Percentiles rank a stretch among this genome's conserved stretches.
Evolutionary conservation across 2,329 filamentous ascomycete species (phyloP).

Genomic region (Xylariaceae sp.): DNA sequence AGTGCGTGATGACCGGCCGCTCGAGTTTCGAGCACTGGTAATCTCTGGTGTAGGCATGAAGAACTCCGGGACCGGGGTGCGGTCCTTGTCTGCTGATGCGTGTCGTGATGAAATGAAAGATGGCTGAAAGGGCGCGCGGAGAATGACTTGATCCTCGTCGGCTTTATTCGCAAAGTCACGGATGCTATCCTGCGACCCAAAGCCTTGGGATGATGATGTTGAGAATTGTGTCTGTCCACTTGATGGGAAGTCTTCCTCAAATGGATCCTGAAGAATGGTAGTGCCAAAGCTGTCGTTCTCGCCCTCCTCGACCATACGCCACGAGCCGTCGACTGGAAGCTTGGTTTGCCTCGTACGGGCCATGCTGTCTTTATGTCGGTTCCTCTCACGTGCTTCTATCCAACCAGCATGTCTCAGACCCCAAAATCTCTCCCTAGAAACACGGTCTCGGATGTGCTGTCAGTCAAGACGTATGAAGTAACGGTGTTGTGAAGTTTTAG

Average conservation of each 20-base stretch:
- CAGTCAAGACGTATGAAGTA: too few relatives aligned
- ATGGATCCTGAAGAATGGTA: conserved; percentile 46
- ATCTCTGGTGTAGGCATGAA: conserved; percentile 51
- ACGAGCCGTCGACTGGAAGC: conserved; percentile 52
- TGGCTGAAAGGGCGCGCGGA: conserved; percentile 54
- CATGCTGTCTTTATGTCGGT: conserved; percentile 16
- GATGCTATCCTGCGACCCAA: conserved; percentile 56
- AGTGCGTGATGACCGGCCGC: conserved; percentile 34
- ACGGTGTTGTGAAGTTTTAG: too few relatives aligned
- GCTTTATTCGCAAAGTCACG: conserved; percentile 51
- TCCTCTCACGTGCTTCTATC: too few relatives aligned
- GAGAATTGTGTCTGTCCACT: conserved; percentile 49
- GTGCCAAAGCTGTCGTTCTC: conserved; percentile 62
- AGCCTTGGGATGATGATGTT: conserved; percentile 39
- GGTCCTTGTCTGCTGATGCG: conserved; percentile 30
- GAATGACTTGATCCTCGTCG: conserved; percentile 55
- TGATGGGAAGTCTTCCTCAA: conserved; percentile 41
- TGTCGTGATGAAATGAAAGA: conserved; percentile 39
- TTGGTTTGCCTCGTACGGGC: conserved; percentile 20
- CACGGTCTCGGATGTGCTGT: too few relatives aligned
- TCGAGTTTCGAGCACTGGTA: conserved; percentile 37
- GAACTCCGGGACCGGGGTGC: conserved; percentile 50
- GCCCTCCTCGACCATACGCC: conserved; percentile 59
- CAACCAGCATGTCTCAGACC: too few relatives aligned
- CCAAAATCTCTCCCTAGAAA: too few relatives aligned